phyloP scores from a whole-genome alignment of 2,329 filamentous ascomycete genomes.

The Botrytis byssoidea region DNA sequence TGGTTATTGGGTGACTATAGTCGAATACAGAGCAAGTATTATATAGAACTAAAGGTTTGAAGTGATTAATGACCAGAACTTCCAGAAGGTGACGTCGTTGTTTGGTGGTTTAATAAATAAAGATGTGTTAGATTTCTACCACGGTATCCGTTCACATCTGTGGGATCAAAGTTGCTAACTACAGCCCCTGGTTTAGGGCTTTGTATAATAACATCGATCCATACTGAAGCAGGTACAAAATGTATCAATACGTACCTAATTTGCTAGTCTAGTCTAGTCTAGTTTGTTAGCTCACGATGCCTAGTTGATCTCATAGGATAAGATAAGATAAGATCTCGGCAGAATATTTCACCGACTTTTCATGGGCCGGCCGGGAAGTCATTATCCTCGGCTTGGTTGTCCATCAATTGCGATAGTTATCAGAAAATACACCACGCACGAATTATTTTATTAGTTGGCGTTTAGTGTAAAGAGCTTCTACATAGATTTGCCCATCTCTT shows the following conservation, averaged over 20 bases:
- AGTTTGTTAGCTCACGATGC: neutral
- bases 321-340: slow-evolving; percentile 20
- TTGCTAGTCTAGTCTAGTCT: neutral
- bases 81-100: neutral
- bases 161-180: neutral
- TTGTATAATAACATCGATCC: neutral
- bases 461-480: neutral
- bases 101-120: too few relatives aligned
- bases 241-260: neutral
- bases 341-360: neutral
- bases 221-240: slow-evolving; percentile 13
- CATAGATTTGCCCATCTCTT: neutral
- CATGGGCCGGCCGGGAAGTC: neutral
- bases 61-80: neutral
- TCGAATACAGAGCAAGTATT: neutral
- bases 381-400: neutral
- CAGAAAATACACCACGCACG: neutral
- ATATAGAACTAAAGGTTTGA: neutral
- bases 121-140: neutral
- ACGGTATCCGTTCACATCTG: neutral
- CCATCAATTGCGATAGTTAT: neutral
- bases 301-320: neutral
- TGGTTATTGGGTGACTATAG: neutral
- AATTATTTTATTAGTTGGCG: neutral
- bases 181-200: neutral